Base-by-base conservation (phyloP, 257 asterid genomes). In the Leonotis leonurus region DNA sequence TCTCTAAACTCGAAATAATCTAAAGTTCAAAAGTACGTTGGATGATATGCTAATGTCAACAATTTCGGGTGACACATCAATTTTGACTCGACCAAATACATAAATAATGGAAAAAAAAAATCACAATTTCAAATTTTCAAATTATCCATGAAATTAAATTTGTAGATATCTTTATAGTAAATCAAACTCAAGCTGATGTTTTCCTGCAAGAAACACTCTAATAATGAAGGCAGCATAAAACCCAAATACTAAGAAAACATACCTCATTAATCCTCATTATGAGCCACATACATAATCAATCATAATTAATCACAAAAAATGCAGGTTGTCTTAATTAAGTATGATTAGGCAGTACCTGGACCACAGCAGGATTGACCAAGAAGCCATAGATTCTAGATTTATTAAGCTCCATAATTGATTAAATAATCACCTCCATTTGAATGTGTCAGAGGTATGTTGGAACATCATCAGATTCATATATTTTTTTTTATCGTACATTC, bases 281-380 rank as follows among this genome's bases (percentile, higher is more conserved):
- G 52, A 70, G 61, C 61, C 66, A 45, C 48, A 29, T 35, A 20
- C 55, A 70, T 48, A 39, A 56, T 50, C 43, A 64, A 40, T 58
- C 33, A 57, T 56, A 49, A 62, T 46, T 70, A 62, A 63, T 63
- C 46, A 44, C 50, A 51, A 16, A 65, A 66, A 72, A 41, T 59
- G 65, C 29, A 59, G 59, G 52, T 56, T 71, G 21, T 64, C 21
- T 53, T 60, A 45, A 73, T 58, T 58, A 48, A 64, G 14, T 22
- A 49, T 48, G 58, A 62, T 57, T 45, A 57, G 0, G 25, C 50
- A 50, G 41, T 22, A 44, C 45, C 5, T 57, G 52, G 72, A 44
- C 65, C 75, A 68, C 69, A 69, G n/a, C 29, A 59, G 26, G 60
- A 70, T 75, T 75, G 80, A 70, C 76, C 65, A 65, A 69, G 45